phyloP scores from a whole-genome alignment of 345 rosid species.

The Gossypium arboreum region DNA sequence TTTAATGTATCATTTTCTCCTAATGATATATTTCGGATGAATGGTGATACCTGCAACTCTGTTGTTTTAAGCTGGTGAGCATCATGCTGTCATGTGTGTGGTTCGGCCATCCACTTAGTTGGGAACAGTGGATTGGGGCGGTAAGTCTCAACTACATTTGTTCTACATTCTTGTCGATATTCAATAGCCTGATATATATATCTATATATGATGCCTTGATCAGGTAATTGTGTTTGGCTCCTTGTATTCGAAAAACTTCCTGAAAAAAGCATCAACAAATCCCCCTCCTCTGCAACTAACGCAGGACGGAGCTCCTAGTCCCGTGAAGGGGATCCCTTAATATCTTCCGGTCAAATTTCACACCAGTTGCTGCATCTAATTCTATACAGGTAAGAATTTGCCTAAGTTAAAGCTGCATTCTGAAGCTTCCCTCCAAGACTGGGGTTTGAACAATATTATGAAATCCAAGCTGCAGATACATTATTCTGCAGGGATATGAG shows the following conservation, averaged over 20 bases:
- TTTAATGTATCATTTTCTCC: neutral
- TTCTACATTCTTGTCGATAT: neutral
- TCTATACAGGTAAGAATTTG: slow-evolving; percentile 4
- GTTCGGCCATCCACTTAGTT: slow-evolving; percentile 87
- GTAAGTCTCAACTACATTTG: slow-evolving; percentile 31
- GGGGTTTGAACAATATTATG: neutral
- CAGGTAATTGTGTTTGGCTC: slow-evolving; percentile 78
- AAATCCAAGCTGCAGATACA: slow-evolving; percentile 12
- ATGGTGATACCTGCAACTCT: neutral
- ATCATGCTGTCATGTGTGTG: slow-evolving; percentile 87
- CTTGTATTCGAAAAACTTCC: slow-evolving; percentile 56
- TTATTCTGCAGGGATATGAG: slow-evolving; percentile 14
- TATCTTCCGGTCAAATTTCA: neutral
- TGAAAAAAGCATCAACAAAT: slow-evolving; percentile 37
- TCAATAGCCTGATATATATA: slow-evolving; percentile 11
- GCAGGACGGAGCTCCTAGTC: slow-evolving; percentile 39
- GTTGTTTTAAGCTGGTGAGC: slow-evolving; percentile 60
- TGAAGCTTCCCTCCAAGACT: neutral
- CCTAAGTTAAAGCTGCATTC: slow-evolving; percentile 5
- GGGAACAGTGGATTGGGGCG: slow-evolving; percentile 85
- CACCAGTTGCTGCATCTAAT: slow-evolving; percentile 17
- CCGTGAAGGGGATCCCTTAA: slow-evolving; percentile 34
- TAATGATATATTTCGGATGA: slow-evolving; percentile 15
- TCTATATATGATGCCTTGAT: slow-evolving; percentile 9
- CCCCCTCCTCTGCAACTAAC: slow-evolving; percentile 34